Evolutionary conservation across 2,329 filamentous ascomycete genomes (phyloP), one percentile per base, ranked within the genome.

Genomic region (Phyllosticta capitalensis): DNA sequence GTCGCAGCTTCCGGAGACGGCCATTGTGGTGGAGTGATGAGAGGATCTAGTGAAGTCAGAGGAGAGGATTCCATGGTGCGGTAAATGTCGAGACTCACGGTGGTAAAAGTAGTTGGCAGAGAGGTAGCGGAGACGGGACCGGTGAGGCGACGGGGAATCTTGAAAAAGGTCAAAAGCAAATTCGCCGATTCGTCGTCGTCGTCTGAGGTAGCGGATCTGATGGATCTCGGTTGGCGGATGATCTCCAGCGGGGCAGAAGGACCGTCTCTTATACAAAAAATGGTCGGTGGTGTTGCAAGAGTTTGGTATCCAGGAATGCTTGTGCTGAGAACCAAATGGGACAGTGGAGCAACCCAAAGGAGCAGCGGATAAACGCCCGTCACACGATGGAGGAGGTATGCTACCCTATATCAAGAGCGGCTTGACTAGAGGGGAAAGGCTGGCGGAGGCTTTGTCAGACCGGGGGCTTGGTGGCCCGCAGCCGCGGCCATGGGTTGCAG

Each of bases 1-100:
- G 54, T 75, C 68, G 72, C 78, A 80, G 67, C 69, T 75, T 59
- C 72, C 75, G 26, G 77, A 73, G 61, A 75, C 74, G 60, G 77
- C 77, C 77, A 79, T 79, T 58, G 66, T 63, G 66, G 62, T 63
- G 14, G 22, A n/a, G 24, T 5, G 14, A n/a, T 45, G 17, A n/a
- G 33, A 61, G 49, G 54, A 24, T 30, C 55, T 56, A 53, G 55
- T 22, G 30, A 3, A n/a, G 38, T 45, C 38, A 45, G 38, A n/a
- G 38, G 7, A 45, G 17, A 19, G n/a, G 38, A 6, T 45, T n/a
- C 14, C n/a, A 45, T 45, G 38, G 38, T 2, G 38, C 38, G 38
- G 38, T n/a, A 21, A 12, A 19, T 20, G 12, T n/a, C n/a, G 14
- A 53, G 33, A 50, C 56, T 58, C 51, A 58, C 56, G 24, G 21